Conservation (phyloP, 208 protist species). For the Borovskyia barvae region DNA sequence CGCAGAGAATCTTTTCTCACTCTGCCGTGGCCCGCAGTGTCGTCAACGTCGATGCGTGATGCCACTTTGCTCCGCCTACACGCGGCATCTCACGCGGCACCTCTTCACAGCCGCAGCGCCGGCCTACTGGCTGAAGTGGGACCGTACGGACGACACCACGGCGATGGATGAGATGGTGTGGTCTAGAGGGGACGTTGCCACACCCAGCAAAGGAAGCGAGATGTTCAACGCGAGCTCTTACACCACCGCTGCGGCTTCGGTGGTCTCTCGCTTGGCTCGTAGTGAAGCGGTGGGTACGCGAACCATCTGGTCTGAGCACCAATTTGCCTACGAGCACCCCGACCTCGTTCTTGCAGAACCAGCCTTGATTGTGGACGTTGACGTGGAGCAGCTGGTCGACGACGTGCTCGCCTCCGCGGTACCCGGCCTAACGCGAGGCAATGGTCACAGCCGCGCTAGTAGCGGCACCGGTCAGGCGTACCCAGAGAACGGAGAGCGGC, state of each 20-base stretch:
- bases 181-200: not conserved
- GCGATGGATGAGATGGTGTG: constrained; percentile 30
- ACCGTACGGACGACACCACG: constrained; percentile 24
- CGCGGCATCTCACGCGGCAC: constrained; percentile 9
- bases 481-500: constrained; percentile 4
- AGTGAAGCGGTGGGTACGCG: not conserved
- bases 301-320: constrained; percentile 21
- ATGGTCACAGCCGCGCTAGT: not conserved
- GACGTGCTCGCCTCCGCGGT: not conserved
- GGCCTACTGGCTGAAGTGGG: constrained; percentile 26
- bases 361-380: constrained; percentile 18
- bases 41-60: constrained; percentile 12
- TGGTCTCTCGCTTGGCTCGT: not conserved
- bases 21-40: constrained; percentile 8
- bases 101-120: constrained; percentile 25
- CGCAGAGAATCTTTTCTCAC: constrained; percentile 12
- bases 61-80: constrained; percentile 14
- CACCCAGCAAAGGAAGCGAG: not conserved
- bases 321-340: constrained; percentile 27
- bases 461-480: not conserved
- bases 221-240: not conserved
- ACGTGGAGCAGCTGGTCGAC: constrained; percentile 12
- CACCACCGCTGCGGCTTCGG: not conserved
- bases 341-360: constrained; percentile 13
- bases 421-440: not conserved